Evolutionary conservation across 1,139 yeast species (phyloP).

Genomic region (Candida sanyaensis): DNA sequence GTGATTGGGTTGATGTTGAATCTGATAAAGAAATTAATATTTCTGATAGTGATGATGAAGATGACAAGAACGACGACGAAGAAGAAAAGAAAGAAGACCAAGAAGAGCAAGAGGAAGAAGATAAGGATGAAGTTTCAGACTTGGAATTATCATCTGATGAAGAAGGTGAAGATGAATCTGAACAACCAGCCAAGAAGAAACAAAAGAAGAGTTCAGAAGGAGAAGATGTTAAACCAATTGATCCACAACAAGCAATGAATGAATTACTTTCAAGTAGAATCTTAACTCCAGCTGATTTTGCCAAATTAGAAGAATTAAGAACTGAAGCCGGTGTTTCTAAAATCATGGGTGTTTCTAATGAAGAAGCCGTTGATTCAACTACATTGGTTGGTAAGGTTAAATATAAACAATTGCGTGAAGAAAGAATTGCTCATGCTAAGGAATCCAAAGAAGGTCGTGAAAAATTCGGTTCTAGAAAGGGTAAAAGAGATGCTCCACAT

Average conservation of each 20-base stretch:
- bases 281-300: conserved; percentile 96
- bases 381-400: conserved; percentile 80
- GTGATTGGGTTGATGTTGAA: conserved; percentile 62
- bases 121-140: conserved; percentile 46
- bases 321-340: conserved; percentile 83
- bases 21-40: conserved; percentile 59
- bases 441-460: conserved; percentile 96
- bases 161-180: conserved; percentile 36
- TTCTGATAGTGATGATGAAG: conserved; percentile 51
- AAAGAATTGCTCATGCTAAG: conserved; percentile 78
- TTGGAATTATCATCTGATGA: conserved; percentile 30
- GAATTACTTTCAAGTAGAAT: conserved; percentile 73
- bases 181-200: conserved; percentile 27
- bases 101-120: conserved; percentile 23
- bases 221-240: conserved; percentile 22
- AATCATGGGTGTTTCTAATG: conserved; percentile 66
- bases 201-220: conserved; percentile 21
- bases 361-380: conserved; percentile 82
- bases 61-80: conserved; percentile 16
- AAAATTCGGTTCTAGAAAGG: conserved; percentile 84
- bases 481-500: conserved; percentile 75
- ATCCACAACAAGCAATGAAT: conserved; percentile 50
- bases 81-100: conserved; percentile 43
- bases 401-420: conserved; percentile 86
- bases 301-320: conserved; percentile 85